Base-by-base conservation (phyloP, 371 early-diverging fungal genomes). In the Fennellomyces sp. region DNA sequence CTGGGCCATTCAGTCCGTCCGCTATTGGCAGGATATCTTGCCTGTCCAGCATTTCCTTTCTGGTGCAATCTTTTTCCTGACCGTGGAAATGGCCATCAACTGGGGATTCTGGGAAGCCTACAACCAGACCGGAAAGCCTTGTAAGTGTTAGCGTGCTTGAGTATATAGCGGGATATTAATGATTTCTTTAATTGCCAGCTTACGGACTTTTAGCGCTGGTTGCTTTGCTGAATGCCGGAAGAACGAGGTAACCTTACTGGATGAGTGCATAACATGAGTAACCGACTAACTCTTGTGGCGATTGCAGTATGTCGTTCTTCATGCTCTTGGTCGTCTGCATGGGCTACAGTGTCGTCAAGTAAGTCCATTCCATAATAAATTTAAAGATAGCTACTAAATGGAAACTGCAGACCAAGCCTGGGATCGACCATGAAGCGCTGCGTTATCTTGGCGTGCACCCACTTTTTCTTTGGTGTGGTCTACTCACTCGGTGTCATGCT, bases 261-360 rank as follows among this genome's bases (percentile, higher is more conserved):
- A 47, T 27, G 26, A 11, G 13, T 33, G 15, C 25, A 28, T 29
- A 15, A 27, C 23, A 21, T 52, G 7, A 3, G 13, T 17, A 12
- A 5, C 4, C 29, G 53, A 15, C 31, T 35, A 5, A 19, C 13
- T 19, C 29, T 15, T 52, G 4, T 30, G 3, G 54, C 21, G 8
- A 36, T 42, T 48, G 0, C 41, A 80, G 93, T 61, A 73, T 95
- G 60, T 94, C 97, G 2, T 93, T 98, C 71, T 97, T 97, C 60
- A 92, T 98, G 91, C 80, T 98, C 7, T 75, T 97, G 31, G 92
- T 98, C 48, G 97, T 98, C 3, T 86, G 92, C 17, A 85, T 98
- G 68, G 98, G 98, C 10, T 98, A 95, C 68, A 95, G 98, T 53
- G 97, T 98, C 31, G 91, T 95, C 50, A 91, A 85, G 91, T 91